phyloP scores from a whole-genome alignment of 129 eudicot species.

The Glebionis coronaria region DNA sequence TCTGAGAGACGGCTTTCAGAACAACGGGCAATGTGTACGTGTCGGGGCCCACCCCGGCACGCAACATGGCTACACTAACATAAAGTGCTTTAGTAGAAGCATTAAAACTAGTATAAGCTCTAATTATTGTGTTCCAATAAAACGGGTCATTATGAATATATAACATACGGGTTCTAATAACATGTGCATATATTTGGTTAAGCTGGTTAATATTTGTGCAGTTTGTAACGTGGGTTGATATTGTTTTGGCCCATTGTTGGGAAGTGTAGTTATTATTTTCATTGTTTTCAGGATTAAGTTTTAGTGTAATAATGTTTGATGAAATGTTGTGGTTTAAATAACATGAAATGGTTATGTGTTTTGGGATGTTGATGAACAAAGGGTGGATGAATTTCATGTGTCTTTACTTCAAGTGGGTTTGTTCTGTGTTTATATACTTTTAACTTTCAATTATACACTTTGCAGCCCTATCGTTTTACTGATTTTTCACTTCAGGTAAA shows the following conservation, averaged over 20 bases:
- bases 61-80: conserved; percentile 45
- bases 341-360: conserved; percentile 18
- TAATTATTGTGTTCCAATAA: conserved; percentile 62
- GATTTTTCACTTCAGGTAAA: too few species aligned
- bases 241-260: conserved; percentile 38
- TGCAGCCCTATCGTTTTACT: too few species aligned
- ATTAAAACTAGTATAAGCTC: conserved; percentile 37
- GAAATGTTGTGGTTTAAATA: conserved; percentile 24
- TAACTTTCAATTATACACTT: not conserved
- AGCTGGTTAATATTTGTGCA: conserved; percentile 47
- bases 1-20: conserved; percentile 48
- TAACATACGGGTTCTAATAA: conserved; percentile 61
- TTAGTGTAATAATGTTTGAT: conserved; percentile 1
- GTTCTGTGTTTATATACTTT: not conserved
- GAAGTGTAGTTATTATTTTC: not conserved
- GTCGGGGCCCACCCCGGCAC: conserved; percentile 62
- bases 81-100: conserved; percentile 46
- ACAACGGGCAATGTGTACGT: conserved; percentile 64
- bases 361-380: conserved; percentile 13
- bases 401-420: not conserved
- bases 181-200: conserved; percentile 45
- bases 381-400: conserved; percentile 25
- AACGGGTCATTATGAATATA: conserved; percentile 37
- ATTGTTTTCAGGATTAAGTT: conserved; percentile 8
- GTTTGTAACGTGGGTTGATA: conserved; percentile 49